Conservation (phyloP, 257 asterid species). For the Plectranthus barbatus region DNA sequence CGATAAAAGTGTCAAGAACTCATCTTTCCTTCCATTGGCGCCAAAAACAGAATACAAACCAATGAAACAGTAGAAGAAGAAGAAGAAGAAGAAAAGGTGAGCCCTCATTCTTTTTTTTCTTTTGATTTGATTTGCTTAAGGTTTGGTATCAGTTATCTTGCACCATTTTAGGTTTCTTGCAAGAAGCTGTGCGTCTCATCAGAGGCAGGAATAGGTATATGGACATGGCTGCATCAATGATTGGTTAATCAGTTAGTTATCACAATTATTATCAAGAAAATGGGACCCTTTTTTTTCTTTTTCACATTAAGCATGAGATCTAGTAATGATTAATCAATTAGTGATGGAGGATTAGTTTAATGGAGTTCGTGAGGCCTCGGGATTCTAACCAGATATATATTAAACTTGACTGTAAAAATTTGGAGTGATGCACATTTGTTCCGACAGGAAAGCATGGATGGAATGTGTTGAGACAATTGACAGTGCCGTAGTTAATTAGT, state of each 20-base stretch:
- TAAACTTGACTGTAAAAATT: constrained; percentile 36
- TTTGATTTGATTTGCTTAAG: background rate
- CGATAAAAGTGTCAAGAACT: constrained; percentile 36
- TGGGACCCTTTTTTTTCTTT: constrained; percentile 35
- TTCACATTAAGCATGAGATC: constrained; percentile 15
- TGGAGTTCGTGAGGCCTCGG: constrained; percentile 46
- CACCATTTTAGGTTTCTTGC: constrained; percentile 35
- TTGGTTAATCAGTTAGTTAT: constrained; percentile 42
- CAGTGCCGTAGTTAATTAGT: constrained; percentile 13
- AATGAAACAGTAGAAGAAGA: constrained; percentile 47
- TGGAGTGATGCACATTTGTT: constrained; percentile 39
- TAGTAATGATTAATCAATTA: constrained; percentile 36
- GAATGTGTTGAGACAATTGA: constrained; percentile 52
- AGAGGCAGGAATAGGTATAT: constrained; percentile 27
- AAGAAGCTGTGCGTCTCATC: constrained; percentile 16
- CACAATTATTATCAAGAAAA: constrained; percentile 16
- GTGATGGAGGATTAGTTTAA: constrained; percentile 20
- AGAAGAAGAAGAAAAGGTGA: constrained; percentile 16
- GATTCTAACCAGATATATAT: constrained; percentile 39
- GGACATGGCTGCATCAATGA: constrained; percentile 18
- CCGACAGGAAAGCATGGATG: constrained; percentile 60
- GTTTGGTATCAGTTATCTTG: constrained; percentile 10
- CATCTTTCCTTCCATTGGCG: constrained; percentile 32
- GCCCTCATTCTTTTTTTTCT: constrained; percentile 8
- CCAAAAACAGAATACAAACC: constrained; percentile 34